Base-by-base conservation (phyloP, 768 basidiomycete species). In the Nidularia pulvinata region DNA sequence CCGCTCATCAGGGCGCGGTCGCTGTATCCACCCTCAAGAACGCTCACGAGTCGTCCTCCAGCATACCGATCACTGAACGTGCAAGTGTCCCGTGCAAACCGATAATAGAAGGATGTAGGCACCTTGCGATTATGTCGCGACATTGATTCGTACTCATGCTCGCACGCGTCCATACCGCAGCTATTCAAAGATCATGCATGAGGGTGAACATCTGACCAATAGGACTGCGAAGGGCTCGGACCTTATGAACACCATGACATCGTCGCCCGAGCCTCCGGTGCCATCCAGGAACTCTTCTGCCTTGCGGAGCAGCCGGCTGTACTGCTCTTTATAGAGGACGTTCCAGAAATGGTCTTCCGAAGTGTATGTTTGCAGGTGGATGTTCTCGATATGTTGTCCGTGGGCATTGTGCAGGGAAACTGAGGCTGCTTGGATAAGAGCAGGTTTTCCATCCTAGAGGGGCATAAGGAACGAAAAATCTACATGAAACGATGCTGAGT, bases 21-120 rank as follows among this genome's bases (percentile, higher is more conserved):
- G 60, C 91, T 92, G 63, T 98, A 98, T 1, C 95, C 96, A 1
- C 96, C 96, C 71, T 99, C 96, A 1, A 99, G 82, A 0, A 98
- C 91, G 59, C 92, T 94, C 37, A 98, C 77, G 5, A 96, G 60
- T 42, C 85, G 80, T 0, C 94, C 93, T 1, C 67, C 61, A 0
- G 91, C 84, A 57, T 85, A 85, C 45, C 66, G 58, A 30, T 88
- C 79, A 6, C 89, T 86, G 52, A 99, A 80, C 0, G 60, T 64
- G 50, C 81, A 75, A 0, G 84, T 82, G 59, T 96, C 93, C 4
- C 70, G 76, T 0, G 93, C 85, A 61, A 98, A 96, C 7, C 83
- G 87, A 60, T 88, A 73, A 67, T 90, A 98, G 69, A 97, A 97
- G 0, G 85, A 84, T 0, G 85, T 78, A 0, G 95, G 95, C 0